These are phyloP conservation scores for Pisolithus microcarpus DNA, from an alignment of 768 basidiomycete species.

Conservation along the genomic window DNA sequence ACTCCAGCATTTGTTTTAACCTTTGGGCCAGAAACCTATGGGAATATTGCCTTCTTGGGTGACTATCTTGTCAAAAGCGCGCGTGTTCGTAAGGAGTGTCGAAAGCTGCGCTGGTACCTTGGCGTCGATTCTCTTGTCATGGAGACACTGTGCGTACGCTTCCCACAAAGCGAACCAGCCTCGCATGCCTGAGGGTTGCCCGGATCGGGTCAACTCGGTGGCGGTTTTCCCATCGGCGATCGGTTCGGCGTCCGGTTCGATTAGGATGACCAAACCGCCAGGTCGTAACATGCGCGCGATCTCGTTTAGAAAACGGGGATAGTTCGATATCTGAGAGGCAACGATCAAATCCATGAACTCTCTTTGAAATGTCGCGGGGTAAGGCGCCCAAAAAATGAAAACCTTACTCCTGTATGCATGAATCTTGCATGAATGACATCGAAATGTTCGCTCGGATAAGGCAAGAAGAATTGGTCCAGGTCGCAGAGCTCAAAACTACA, in stretches of 20 bases:
- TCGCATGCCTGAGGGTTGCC: constrained; percentile 33
- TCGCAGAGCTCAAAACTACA: constrained; percentile 66
- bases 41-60: constrained; percentile 55
- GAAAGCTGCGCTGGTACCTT: constrained; percentile 51
- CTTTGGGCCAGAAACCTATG: constrained; percentile 63
- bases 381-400: constrained; percentile 6
- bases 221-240: constrained; percentile 39
- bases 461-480: constrained; percentile 51
- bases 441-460: constrained; percentile 57
- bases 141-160: constrained; percentile 50
- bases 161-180: constrained; percentile 65
- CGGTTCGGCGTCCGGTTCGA: constrained; percentile 54
- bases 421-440: constrained; percentile 66
- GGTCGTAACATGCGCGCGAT: constrained; percentile 61
- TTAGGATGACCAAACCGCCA: constrained; percentile 60
- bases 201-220: constrained; percentile 26
- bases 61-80: constrained; percentile 50
- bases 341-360: constrained; percentile 6
- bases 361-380: constrained; percentile 5
- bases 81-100: constrained; percentile 40
- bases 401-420: constrained; percentile 56
- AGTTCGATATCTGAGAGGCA: constrained; percentile 47
- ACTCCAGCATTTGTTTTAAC: constrained; percentile 26
- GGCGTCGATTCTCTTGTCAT: constrained; percentile 45
- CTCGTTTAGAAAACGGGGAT: constrained; percentile 53